Base-by-base conservation (phyloP, 768 basidiomycete species). In the Trametes cinnabarina region DNA sequence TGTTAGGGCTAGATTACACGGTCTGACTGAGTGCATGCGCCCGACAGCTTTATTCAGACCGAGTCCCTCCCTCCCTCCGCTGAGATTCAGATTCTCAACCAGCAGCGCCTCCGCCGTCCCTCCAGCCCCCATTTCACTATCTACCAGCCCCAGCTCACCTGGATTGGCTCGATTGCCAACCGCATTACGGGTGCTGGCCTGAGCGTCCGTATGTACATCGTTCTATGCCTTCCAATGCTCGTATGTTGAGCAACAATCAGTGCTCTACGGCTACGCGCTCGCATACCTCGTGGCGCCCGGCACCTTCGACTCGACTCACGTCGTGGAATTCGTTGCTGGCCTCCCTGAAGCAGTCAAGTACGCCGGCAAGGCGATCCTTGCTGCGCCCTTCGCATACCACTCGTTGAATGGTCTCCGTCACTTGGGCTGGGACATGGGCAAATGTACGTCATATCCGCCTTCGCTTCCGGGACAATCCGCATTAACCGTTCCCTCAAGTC, bases 61-160 rank as follows among this genome's bases (percentile, higher is more conserved):
- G 72, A 88, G 66, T 86, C 89, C 0, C 62, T 90, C 2, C 77
- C 86, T 1, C 78, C 88, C 1, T 77, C 85, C 0, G 79, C 83
- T 0, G 74, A 78, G 10, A 69, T 76, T 34, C 79, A 77, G 4
- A 88, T 94, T 62, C 78, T 98, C 66, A 96, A 98, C 80, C 73
- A 82, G 64, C 95, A 98, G 72, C 90, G 97, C 63, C 75, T 92
- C 48, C 77, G 78, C 47, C 88, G 97, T n/a, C 96, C 97, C 17
- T 90, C 82, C 61, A 91, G 89, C 67, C 97, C 97, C 9, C 95
- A 98, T 73, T 90, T 94, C 70, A 94, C 94, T 55, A 98, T 99
- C 74, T 99, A 99, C 77, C 88, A 95, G 69, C 90, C 89, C 2
- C 92, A 98, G 74, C 73, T 98, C 46, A 98, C 96, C 34, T 96